phyloP scores from a whole-genome alignment of 306 rosid species.

The Ceratonia siliqua region DNA sequence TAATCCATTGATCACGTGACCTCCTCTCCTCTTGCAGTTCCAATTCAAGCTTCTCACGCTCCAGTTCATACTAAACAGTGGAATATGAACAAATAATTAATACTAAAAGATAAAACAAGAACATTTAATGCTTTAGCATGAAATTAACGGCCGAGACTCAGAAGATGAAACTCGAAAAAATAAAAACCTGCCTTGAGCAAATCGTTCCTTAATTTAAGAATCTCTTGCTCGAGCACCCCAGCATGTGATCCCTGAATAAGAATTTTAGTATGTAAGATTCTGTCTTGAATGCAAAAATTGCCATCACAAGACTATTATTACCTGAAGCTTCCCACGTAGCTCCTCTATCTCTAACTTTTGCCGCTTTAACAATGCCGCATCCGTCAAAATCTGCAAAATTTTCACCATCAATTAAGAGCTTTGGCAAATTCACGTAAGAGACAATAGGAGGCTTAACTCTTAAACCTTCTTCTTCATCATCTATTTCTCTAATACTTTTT shows the following conservation, averaged over 20 bases:
- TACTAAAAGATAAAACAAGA: not conserved
- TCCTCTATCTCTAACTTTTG: slow-evolving; percentile 94
- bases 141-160: slow-evolving; percentile 8
- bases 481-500: not conserved
- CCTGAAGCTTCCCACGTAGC: slow-evolving; percentile 84
- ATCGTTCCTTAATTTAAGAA: slow-evolving; percentile 88
- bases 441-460: not conserved
- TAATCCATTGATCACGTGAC: slow-evolving; percentile 61
- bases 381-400: slow-evolving; percentile 77
- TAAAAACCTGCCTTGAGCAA: slow-evolving; percentile 72
- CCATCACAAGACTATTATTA: slow-evolving; percentile 39
- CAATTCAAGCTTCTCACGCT: slow-evolving; percentile 84
- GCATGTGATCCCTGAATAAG: slow-evolving; percentile 85
- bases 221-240: slow-evolving; percentile 84
- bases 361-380: slow-evolving; percentile 89
- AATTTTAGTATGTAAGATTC: slow-evolving; percentile 24
- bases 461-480: not conserved
- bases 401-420: slow-evolving; percentile 6
- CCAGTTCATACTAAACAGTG: slow-evolving; percentile 72
- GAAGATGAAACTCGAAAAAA: slow-evolving; percentile 13
- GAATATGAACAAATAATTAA: slow-evolving; percentile 34
- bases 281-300: slow-evolving; percentile 4
- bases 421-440: slow-evolving; percentile 1
- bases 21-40: slow-evolving; percentile 87
- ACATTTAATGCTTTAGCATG: slow-evolving; percentile 20